Percentiles rank a stretch among this genome's conserved stretches.
Evolutionary conservation across 768 basidiomycete genomes (phyloP).

Genomic region (Gelatoporia subvermispora): DNA sequence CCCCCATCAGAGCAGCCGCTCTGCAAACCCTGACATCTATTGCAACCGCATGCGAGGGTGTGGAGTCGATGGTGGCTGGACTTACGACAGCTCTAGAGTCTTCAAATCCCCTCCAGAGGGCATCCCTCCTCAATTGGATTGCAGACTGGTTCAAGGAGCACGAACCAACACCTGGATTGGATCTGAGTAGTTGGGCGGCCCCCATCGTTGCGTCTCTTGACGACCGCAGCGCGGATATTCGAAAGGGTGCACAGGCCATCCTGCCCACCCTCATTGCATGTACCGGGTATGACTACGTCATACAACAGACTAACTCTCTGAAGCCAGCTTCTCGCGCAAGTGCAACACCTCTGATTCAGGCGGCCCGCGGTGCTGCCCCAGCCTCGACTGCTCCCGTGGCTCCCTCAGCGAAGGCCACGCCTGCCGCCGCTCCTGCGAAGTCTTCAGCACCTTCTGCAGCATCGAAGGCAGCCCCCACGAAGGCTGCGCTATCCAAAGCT

Average conservation of each 20-base stretch:
- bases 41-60: conserved; percentile 73
- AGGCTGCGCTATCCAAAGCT: conserved; percentile 15
- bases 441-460: conserved; percentile 16
- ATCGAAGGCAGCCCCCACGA: conserved; percentile 13
- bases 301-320: conserved; percentile 79
- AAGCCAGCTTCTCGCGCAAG: conserved; percentile 88
- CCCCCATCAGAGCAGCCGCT: conserved; percentile 75
- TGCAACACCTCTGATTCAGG: conserved; percentile 84
- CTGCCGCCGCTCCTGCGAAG: conserved; percentile 18
- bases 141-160: conserved; percentile 73
- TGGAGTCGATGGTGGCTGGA: conserved; percentile 78
- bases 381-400: conserved; percentile 26
- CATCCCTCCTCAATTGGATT: conserved; percentile 75
- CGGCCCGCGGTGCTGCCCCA: conserved; percentile 55
- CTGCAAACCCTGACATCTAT: conserved; percentile 78
- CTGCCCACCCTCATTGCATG: conserved; percentile 69
- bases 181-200: conserved; percentile 64
- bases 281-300: conserved; percentile 79
- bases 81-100: conserved; percentile 79
- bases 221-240: conserved; percentile 86
- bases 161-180: conserved; percentile 47
- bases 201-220: conserved; percentile 76
- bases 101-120: conserved; percentile 82
- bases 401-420: conserved; percentile 19
- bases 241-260: conserved; percentile 84